phyloP scores from a whole-genome alignment of 805 yeast genomes.

The Ogataea philodendri region DNA sequence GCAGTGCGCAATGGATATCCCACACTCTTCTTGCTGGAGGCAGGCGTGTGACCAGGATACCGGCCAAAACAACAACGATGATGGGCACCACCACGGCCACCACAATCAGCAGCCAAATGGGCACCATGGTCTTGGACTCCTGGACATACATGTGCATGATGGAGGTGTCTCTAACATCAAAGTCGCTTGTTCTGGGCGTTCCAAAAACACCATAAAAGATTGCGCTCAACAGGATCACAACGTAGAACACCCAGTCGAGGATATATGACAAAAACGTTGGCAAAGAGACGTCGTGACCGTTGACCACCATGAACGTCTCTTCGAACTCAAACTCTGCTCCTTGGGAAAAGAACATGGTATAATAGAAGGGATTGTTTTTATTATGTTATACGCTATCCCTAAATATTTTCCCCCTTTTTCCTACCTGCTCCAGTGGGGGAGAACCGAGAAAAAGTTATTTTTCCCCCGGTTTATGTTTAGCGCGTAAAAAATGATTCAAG shows the following conservation, averaged over 20 bases:
- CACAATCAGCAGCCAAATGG: constrained; percentile 32
- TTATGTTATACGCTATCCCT: too few species aligned
- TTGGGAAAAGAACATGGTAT: constrained; percentile 18
- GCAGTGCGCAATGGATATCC: constrained; percentile 40
- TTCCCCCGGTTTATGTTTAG: too few species aligned
- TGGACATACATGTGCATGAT: constrained; percentile 36
- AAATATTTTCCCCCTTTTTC: too few species aligned
- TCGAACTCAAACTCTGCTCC: constrained; percentile 24
- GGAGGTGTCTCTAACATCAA: constrained; percentile 35
- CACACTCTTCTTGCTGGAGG: constrained; percentile 33
- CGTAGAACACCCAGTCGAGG: constrained; percentile 34
- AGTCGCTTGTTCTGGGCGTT: constrained; percentile 42
- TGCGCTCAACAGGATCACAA: constrained; percentile 23
- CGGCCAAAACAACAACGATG: constrained; percentile 26
- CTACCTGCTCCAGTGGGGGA: too few species aligned
- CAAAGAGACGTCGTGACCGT: constrained; percentile 27
- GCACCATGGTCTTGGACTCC: constrained; percentile 35
- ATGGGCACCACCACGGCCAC: constrained; percentile 36
- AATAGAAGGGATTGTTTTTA: neutral
- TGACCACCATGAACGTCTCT: constrained; percentile 29
- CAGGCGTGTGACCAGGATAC: constrained; percentile 21
- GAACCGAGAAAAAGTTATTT: too few species aligned
- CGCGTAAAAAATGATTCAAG: too few species aligned
- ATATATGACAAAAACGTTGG: constrained; percentile 32
- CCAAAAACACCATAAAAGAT: constrained; percentile 34